These are phyloP conservation scores for Fomitopsis pinicola DNA, from an alignment of 1,284 basidiomycete genomes.

Conservation along the genomic window DNA sequence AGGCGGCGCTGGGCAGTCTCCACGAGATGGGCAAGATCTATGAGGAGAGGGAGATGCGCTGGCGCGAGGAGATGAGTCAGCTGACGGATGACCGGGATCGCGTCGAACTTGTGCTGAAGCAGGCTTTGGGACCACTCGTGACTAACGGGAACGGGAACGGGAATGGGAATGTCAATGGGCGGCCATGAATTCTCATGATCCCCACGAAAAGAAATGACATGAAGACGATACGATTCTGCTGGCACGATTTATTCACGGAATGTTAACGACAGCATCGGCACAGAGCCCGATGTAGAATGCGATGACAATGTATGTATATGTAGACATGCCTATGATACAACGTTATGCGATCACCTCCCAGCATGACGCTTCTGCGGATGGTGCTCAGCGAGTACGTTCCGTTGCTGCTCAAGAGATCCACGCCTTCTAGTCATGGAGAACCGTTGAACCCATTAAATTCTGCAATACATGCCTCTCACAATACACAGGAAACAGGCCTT, in stretches of 20 bases:
- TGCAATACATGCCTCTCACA: neutral
- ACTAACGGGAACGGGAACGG: slow-evolving; percentile 11
- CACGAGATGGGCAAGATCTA: slow-evolving; percentile 58
- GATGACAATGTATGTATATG: neutral
- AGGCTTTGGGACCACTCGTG: slow-evolving; percentile 47
- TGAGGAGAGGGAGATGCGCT: slow-evolving; percentile 59
- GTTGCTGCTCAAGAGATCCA: too few relatives aligned
- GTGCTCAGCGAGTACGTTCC: too few relatives aligned
- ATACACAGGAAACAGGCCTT: neutral
- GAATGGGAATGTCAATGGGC: neutral
- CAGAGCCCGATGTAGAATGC: neutral
- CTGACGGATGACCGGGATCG: slow-evolving; percentile 62
- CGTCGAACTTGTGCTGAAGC: slow-evolving; percentile 57
- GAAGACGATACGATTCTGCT: neutral
- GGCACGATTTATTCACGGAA: neutral
- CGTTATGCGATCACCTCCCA: neutral
- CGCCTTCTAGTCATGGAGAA: too few relatives aligned
- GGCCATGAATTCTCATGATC: neutral
- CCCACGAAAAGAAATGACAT: neutral
- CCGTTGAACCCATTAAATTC: neutral
- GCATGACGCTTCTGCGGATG: too few relatives aligned
- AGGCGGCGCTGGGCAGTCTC: slow-evolving; percentile 61
- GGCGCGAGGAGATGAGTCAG: slow-evolving; percentile 64
- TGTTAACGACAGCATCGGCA: neutral
- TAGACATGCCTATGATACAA: neutral